Percentiles rank a stretch among this genome's conserved stretches.
phyloP scores from a whole-genome alignment of 2,329 filamentous ascomycete genomes.

The Fusarium paranaense region DNA sequence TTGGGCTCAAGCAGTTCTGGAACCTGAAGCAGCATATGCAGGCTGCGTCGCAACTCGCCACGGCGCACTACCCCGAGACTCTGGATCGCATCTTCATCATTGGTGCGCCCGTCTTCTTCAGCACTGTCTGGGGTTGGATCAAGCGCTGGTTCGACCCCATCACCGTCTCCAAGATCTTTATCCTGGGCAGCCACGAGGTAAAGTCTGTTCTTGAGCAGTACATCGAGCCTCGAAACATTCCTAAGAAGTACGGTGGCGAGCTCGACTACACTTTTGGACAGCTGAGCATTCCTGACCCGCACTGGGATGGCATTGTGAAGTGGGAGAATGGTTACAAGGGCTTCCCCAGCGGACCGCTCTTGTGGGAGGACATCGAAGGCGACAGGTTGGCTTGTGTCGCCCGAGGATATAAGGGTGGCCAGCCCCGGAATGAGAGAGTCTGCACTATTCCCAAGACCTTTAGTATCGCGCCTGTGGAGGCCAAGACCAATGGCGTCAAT shows the following conservation, averaged over 20 bases:
- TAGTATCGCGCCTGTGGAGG: slow-evolving; percentile 13
- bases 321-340: slow-evolving; percentile 65
- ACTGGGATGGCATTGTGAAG: slow-evolving; percentile 59
- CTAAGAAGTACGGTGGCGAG: slow-evolving; percentile 88
- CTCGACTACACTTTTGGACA: slow-evolving; percentile 86
- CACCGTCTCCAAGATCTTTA: slow-evolving; percentile 96
- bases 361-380: slow-evolving; percentile 63
- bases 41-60: slow-evolving; percentile 87
- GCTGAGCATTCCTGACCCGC: slow-evolving; percentile 77
- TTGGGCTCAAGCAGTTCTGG: slow-evolving; percentile 95
- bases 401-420: slow-evolving; percentile 60
- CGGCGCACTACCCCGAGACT: slow-evolving; percentile 95
- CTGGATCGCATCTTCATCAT: slow-evolving; percentile 78
- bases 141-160: slow-evolving; percentile 96
- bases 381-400: slow-evolving; percentile 65
- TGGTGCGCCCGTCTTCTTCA: slow-evolving; percentile 90
- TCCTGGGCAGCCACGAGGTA: slow-evolving; percentile 80
- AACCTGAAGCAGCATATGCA: slow-evolving; percentile 95
- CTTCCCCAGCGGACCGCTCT: slow-evolving; percentile 68
- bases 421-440: slow-evolving; percentile 59
- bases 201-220: slow-evolving; percentile 81
- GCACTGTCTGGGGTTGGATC: slow-evolving; percentile 93
- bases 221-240: slow-evolving; percentile 85
- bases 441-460: slow-evolving; percentile 63
- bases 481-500: background rate